Conservation (phyloP, 2,329 filamentous ascomycete genomes). For the Sarocladium oryzae region DNA sequence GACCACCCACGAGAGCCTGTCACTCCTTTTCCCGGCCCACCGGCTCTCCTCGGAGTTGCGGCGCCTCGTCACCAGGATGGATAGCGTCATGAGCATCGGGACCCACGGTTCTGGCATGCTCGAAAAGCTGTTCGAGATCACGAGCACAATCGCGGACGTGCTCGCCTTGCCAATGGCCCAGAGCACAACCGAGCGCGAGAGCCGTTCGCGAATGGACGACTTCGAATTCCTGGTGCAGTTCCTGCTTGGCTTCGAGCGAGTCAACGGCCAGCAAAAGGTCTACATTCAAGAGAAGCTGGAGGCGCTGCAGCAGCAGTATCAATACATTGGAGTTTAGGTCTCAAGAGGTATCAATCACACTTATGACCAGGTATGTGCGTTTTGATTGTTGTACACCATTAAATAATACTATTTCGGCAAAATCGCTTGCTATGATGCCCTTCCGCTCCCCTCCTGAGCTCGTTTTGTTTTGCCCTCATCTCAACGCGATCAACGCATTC, state of each 20-base stretch:
- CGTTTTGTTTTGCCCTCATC: no score
- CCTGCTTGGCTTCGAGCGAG: slow-evolving; percentile 40
- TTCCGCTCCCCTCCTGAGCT: no score
- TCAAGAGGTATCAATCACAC: no score
- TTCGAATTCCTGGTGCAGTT: slow-evolving; percentile 46
- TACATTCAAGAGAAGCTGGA: slow-evolving; percentile 33
- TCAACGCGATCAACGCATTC: no score
- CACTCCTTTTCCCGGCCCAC: slow-evolving; percentile 31
- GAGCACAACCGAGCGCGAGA: slow-evolving; percentile 31
- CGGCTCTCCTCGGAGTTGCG: slow-evolving; percentile 33
- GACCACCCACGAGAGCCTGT: slow-evolving; percentile 29
- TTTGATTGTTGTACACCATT: no score
- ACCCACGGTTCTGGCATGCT: slow-evolving; percentile 51
- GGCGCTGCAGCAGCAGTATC: slow-evolving; percentile 24
- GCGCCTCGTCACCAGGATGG: slow-evolving; percentile 27
- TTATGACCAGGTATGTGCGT: no score
- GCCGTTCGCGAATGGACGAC: slow-evolving; percentile 42
- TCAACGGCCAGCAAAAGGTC: slow-evolving; percentile 37
- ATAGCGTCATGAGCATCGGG: slow-evolving; percentile 37
- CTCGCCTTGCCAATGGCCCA: slow-evolving; percentile 42
- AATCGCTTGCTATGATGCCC: no score
- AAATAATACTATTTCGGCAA: no score
- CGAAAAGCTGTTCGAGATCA: slow-evolving; percentile 54
- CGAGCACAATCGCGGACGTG: slow-evolving; percentile 53
- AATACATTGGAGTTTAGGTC: no score